Evolutionary conservation across 106 monocot genomes (phyloP).

Genomic region (Dactylorhiza incarnata): DNA sequence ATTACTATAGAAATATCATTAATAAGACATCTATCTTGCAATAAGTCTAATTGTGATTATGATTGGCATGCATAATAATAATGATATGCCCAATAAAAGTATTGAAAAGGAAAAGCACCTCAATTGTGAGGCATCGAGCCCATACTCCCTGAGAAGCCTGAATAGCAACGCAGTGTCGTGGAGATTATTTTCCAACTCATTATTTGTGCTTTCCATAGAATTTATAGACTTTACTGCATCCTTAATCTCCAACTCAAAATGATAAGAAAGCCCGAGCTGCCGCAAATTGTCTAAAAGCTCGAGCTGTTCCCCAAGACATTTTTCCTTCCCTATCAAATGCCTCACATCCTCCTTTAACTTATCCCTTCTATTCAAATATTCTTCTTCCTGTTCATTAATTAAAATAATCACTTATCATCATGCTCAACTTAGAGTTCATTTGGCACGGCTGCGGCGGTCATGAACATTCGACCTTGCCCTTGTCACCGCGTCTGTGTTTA

Average conservation of each 20-base stretch:
- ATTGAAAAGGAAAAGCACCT: background rate
- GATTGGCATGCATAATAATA: too few relatives aligned
- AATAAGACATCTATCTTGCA: too few relatives aligned
- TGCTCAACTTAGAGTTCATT: too few relatives aligned
- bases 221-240: background rate
- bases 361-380: background rate
- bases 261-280: conserved; percentile 24
- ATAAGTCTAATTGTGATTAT: too few relatives aligned
- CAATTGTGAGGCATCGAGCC: background rate
- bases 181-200: conserved; percentile 2
- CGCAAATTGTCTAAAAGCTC: conserved; percentile 14
- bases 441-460: background rate
- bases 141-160: conserved; percentile 26
- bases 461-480: background rate
- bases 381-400: background rate
- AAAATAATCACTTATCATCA: too few relatives aligned
- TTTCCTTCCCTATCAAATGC: conserved; percentile 1
- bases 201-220: background rate
- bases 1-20: too few relatives aligned
- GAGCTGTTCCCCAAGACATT: conserved; percentile 6
- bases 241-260: conserved; percentile 27
- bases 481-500: too few relatives aligned
- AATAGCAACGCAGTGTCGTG: conserved; percentile 15
- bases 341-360: conserved; percentile 17
- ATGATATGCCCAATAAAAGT: too few relatives aligned